Base-by-base conservation (phyloP, 2,329 filamentous ascomycete species). In the Calonectria fujianensis region DNA sequence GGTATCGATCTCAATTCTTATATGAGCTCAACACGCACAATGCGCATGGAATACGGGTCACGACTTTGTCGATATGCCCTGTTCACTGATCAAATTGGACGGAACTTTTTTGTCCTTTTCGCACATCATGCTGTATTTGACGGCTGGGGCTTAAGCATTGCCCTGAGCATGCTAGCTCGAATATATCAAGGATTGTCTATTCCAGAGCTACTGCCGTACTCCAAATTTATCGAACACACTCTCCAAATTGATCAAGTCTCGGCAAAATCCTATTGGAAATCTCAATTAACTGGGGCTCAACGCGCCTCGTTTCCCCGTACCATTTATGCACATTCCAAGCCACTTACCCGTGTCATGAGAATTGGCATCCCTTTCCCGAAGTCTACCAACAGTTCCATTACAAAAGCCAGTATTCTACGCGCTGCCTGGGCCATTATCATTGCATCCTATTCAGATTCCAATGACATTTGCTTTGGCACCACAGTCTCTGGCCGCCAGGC, bases 381-480 rank as follows among this genome's bases (percentile, higher is more conserved):
- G 3, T 4, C 48, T 1, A 18, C 16, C 8, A 39, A 48, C 31
- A 52, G 27, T 9, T 32, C n/a, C 35, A 65, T 76, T 3, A 78
- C 77, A 1, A 69, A 67, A 11, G 52, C 79, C 0, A 80, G 63
- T 0, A 16, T 79, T 14, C 11, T 81, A 13, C 72, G 75, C 1
- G 87, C 88, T 37, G 90, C 91, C 0, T 86, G 89, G 78, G 86
- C 87, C 9, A 87, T 89, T 71, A 78, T 93, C 2, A 92, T 4
- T 83, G 86, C 24, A 83, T 84, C 9, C 92, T 92, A 75, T 79
- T 86, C 2, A 45, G 89, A 74, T 1, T 74, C 72, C 0, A 41
- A 83, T 2, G 86, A 88, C 67, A 82, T 88, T 14, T 80, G 86
- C 7, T 88, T 88, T 66, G 87, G 87, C 0, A 83, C 84, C 69